Evolutionary conservation across 2,329 filamentous ascomycete genomes (phyloP).

Genomic region (Talaromyces sp.): DNA sequence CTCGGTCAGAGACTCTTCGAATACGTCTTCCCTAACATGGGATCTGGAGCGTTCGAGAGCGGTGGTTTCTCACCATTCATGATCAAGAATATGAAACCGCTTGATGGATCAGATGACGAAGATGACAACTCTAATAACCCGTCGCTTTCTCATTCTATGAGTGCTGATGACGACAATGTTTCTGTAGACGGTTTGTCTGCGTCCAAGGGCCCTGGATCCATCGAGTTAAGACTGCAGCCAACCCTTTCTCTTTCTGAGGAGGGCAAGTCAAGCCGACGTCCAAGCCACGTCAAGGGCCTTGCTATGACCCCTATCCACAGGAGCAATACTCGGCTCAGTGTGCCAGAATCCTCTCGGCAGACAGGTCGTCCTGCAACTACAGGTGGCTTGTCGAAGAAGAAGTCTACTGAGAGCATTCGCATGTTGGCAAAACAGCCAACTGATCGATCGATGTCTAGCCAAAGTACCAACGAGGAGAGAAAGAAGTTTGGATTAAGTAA

Average conservation of each 20-base stretch:
- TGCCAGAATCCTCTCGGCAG: constrained; percentile 25
- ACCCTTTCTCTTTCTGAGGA: constrained; percentile 66
- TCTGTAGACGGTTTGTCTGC: constrained; percentile 52
- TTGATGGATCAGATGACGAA: constrained; percentile 45
- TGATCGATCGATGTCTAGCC: constrained; percentile 40
- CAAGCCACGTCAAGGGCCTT: constrained; percentile 35
- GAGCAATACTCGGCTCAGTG: constrained; percentile 27
- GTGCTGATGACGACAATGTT: constrained; percentile 44
- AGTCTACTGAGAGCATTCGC: constrained; percentile 46
- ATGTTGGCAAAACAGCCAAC: constrained; percentile 39
- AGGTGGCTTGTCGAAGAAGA: constrained; percentile 41
- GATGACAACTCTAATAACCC: constrained; percentile 17
- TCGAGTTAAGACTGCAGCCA: constrained; percentile 80
- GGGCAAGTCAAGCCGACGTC: constrained; percentile 37
- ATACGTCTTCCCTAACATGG: constrained; percentile 91
- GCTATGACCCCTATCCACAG: constrained; percentile 38
- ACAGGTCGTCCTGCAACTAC: constrained; percentile 35
- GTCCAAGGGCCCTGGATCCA: constrained; percentile 67
- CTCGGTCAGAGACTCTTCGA: constrained; percentile 92
- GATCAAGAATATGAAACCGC: constrained; percentile 56
- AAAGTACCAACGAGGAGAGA: constrained; percentile 39
- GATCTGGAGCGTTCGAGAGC: constrained; percentile 55
- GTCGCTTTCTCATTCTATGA: constrained; percentile 31
- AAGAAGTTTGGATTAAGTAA: constrained; percentile 54
- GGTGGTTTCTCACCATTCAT: constrained; percentile 56